These are phyloP conservation scores for Xylaria castorea DNA, from an alignment of 495 filamentous ascomycete species.

Conservation along the genomic window DNA sequence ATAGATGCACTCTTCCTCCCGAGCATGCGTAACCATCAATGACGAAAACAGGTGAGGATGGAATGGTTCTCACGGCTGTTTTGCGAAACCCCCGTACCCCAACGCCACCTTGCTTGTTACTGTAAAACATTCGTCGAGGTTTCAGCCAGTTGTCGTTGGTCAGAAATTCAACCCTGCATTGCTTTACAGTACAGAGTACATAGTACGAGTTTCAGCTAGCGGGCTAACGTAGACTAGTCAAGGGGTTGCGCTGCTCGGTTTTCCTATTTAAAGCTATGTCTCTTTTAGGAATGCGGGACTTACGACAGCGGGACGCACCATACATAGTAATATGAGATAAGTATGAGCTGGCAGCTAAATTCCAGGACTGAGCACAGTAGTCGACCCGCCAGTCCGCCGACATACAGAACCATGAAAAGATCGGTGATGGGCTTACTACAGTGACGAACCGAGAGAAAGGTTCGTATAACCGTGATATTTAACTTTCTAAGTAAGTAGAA, in stretches of 20 bases:
- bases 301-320: neutral
- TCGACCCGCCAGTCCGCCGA: neutral
- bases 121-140: neutral
- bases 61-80: neutral
- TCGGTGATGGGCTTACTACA: neutral
- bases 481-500: neutral
- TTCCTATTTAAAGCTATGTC: slow-evolving; percentile 24
- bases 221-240: neutral
- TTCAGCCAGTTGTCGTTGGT: neutral
- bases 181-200: too few species aligned
- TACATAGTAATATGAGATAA: too few species aligned
- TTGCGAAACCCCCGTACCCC: neutral
- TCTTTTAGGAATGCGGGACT: slow-evolving; percentile 16
- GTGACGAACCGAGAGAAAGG: neutral
- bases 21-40: neutral
- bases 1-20: neutral
- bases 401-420: neutral
- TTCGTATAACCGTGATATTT: neutral
- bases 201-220: slow-evolving; percentile 24
- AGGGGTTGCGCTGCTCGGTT: neutral
- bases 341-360: neutral
- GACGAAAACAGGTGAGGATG: neutral
- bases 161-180: slow-evolving; percentile 23
- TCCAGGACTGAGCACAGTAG: neutral
- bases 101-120: neutral